Conservation (phyloP, 2,329 filamentous ascomycete genomes). For the Byssoonygena ceratinophila region DNA sequence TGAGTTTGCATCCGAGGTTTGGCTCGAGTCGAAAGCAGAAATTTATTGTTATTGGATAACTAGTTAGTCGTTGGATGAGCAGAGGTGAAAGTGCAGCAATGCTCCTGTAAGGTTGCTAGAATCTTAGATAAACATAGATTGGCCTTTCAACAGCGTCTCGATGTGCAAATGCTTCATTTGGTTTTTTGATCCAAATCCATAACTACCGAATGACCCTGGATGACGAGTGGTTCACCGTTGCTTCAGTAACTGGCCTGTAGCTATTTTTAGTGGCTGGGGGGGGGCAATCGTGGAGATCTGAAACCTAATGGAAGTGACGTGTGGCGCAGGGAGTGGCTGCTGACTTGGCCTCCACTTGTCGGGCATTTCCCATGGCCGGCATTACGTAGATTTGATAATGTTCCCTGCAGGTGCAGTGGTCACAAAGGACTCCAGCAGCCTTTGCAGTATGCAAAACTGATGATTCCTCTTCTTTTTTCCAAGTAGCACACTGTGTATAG, state of each 20-base stretch:
- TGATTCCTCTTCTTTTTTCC: too few relatives aligned
- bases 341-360: not conserved
- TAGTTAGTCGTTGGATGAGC: not conserved
- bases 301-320: not conserved
- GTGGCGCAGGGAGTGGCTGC: conserved; percentile 1
- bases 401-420: not conserved
- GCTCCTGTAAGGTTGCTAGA: not conserved
- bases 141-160: not conserved
- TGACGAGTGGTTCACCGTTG: too few relatives aligned
- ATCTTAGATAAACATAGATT: not conserved
- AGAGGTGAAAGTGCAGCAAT: not conserved
- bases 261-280: too few relatives aligned
- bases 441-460: too few relatives aligned
- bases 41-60: not conserved
- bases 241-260: not conserved
- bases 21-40: not conserved
- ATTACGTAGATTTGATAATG: not conserved
- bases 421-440: not conserved
- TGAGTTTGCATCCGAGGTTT: not conserved
- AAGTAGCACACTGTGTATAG: too few relatives aligned
- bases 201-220: too few relatives aligned
- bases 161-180: too few relatives aligned
- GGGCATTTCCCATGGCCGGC: too few relatives aligned
- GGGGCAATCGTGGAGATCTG: too few relatives aligned
- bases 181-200: too few relatives aligned